Percentiles rank a stretch among this genome's conserved stretches.
Conservation (phyloP, 768 basidiomycete genomes). For the Flagelloscypha sp. region DNA sequence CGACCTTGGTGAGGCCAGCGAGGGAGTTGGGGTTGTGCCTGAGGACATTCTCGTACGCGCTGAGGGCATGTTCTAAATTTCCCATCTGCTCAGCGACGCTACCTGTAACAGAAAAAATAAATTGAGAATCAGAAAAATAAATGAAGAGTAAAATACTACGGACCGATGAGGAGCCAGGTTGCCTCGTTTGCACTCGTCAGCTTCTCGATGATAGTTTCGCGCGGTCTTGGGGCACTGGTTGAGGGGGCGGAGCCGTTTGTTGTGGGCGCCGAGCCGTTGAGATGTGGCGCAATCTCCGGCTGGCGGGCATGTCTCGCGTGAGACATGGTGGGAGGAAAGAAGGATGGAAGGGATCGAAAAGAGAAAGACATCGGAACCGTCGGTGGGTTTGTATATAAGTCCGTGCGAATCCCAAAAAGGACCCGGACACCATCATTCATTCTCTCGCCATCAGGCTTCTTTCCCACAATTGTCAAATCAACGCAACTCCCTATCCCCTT, state of each 20-base stretch:
- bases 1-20: slow-evolving; percentile 57
- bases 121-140: slow-evolving; percentile 13
- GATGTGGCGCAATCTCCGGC: slow-evolving; percentile 33
- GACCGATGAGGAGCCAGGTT: slow-evolving; percentile 92
- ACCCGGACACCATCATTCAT: too few species aligned
- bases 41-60: slow-evolving; percentile 63
- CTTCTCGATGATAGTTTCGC: slow-evolving; percentile 54
- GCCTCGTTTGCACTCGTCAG: slow-evolving; percentile 84
- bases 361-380: slow-evolving; percentile 32
- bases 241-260: slow-evolving; percentile 22
- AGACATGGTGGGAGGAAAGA: slow-evolving; percentile 23
- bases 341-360: slow-evolving; percentile 32
- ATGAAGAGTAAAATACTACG: slow-evolving; percentile 14
- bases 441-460: too few species aligned
- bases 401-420: too few species aligned
- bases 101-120: slow-evolving; percentile 33
- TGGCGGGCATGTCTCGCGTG: slow-evolving; percentile 14
- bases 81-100: slow-evolving; percentile 64
- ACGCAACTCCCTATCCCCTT: too few species aligned
- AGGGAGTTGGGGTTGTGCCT: slow-evolving; percentile 64
- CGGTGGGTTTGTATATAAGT: too few species aligned
- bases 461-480: too few species aligned
- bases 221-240: slow-evolving; percentile 21
- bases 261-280: slow-evolving; percentile 43
- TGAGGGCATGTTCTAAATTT: slow-evolving; percentile 59